These are phyloP conservation scores for Epichloe scottii DNA, from an alignment of 2,329 filamentous ascomycete species.

Conservation along the genomic window DNA sequence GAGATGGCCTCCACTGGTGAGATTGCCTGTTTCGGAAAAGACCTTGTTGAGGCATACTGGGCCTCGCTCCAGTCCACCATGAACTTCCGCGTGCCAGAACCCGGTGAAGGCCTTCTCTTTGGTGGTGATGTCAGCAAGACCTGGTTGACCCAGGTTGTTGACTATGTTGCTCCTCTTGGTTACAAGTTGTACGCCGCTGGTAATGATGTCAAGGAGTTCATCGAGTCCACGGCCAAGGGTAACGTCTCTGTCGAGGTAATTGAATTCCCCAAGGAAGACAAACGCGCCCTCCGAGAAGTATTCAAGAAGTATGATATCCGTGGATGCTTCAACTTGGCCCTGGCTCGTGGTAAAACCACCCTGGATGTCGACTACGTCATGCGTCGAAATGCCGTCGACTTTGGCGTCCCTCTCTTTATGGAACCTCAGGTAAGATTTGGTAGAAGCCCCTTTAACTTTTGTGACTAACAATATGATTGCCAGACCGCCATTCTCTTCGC, in stretches of 20 bases:
- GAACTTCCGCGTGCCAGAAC: slow-evolving; percentile 96
- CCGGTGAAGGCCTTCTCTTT: slow-evolving; percentile 88
- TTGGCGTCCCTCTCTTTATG: slow-evolving; percentile 96
- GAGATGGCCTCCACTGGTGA: slow-evolving; percentile 97
- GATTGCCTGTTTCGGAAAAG: slow-evolving; percentile 96
- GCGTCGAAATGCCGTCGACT: slow-evolving; percentile 95
- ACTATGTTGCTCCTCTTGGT: slow-evolving; percentile 76
- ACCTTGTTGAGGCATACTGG: slow-evolving; percentile 97
- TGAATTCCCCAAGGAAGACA: slow-evolving; percentile 93
- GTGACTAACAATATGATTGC: neutral
- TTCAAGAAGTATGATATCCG: slow-evolving; percentile 96
- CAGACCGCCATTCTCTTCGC: slow-evolving; percentile 93
- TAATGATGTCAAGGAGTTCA: slow-evolving; percentile 65
- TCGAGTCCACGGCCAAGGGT: slow-evolving; percentile 60
- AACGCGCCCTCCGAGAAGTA: slow-evolving; percentile 84
- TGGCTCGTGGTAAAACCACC: slow-evolving; percentile 68
- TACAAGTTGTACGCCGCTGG: slow-evolving; percentile 92
- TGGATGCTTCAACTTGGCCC: slow-evolving; percentile 89
- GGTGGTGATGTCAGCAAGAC: slow-evolving; percentile 68
- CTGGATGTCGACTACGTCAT: slow-evolving; percentile 96
- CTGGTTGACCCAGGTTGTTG: slow-evolving; percentile 65
- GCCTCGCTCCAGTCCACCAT: slow-evolving; percentile 89
- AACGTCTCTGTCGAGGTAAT: slow-evolving; percentile 72
- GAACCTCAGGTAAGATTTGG: slow-evolving; percentile 71
- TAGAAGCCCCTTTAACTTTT: neutral